Percentiles rank a stretch among this genome's conserved stretches.
Evolutionary conservation across 164 flowering plant species (phyloP).

Genomic region (Berberis thunbergii): DNA sequence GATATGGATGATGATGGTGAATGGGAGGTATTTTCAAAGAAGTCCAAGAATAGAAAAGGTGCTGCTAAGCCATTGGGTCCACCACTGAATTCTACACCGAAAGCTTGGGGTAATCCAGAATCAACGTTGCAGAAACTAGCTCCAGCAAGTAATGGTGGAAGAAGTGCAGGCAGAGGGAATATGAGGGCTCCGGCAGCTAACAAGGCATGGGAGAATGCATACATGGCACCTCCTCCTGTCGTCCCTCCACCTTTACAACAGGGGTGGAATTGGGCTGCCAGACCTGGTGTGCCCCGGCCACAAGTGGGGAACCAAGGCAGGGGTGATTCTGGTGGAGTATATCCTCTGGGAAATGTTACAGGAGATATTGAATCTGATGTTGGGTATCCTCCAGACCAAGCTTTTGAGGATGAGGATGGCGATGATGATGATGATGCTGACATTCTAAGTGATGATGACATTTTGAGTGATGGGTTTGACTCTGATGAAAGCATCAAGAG

Average conservation of each 20-base stretch:
- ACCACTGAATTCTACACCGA: constrained; percentile 24
- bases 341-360: not conserved
- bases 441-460: constrained; percentile 45
- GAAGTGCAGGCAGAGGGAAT: constrained; percentile 40
- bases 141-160: constrained; percentile 16
- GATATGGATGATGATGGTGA: constrained; percentile 26
- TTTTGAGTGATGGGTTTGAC: constrained; percentile 55
- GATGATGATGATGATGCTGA: constrained; percentile 16
- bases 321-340: constrained; percentile 5
- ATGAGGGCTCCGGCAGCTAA: constrained; percentile 21
- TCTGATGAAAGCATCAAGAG: constrained; percentile 62
- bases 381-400: not conserved
- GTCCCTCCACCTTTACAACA: constrained; percentile 47
- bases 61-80: constrained; percentile 26
- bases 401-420: constrained; percentile 18
- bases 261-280: constrained; percentile 56
- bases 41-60: constrained; percentile 35
- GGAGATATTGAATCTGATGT: constrained; percentile 8
- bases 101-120: constrained; percentile 35
- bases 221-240: constrained; percentile 22
- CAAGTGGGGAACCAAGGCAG: constrained; percentile 6
- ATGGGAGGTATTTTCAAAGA: constrained; percentile 49
- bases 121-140: constrained; percentile 22
- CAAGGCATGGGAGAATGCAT: constrained; percentile 9
- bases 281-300: constrained; percentile 21